Evolutionary conservation across 2,329 filamentous ascomycete species (phyloP).

Genomic region (Penicillium concentricum): DNA sequence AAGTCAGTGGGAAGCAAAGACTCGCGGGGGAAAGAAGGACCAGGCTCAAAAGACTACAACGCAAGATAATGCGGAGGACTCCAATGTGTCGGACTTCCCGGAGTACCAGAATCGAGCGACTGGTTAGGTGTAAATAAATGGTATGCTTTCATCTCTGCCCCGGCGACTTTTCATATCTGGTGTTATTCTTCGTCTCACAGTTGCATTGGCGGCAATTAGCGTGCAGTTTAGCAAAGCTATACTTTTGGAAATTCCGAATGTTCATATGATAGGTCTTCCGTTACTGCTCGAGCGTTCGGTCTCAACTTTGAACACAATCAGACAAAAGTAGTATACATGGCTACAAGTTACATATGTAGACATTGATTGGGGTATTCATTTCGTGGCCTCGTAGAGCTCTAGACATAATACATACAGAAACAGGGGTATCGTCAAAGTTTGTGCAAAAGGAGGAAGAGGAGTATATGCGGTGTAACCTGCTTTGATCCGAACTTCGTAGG

Average conservation of each 20-base stretch:
- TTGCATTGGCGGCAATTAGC: neutral
- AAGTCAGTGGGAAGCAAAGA: conserved; percentile 49
- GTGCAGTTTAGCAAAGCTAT: neutral
- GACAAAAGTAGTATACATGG: neutral
- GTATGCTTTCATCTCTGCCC: neutral
- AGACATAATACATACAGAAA: neutral
- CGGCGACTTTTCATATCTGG: neutral
- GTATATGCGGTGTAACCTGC: neutral
- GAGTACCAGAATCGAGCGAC: conserved; percentile 45
- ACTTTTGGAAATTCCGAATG: neutral
- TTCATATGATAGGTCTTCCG: too few species aligned
- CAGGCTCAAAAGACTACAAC: conserved; percentile 25
- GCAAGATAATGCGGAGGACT: conserved; percentile 10
- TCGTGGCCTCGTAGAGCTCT: neutral
- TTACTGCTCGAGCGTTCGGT: neutral
- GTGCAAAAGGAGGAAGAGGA: neutral
- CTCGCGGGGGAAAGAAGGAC: conserved; percentile 33
- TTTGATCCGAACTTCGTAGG: neutral
- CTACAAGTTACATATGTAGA: too few species aligned
- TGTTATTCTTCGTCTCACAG: neutral
- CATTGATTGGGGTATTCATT: neutral
- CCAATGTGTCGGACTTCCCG: conserved; percentile 39
- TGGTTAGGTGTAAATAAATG: conserved; percentile 15
- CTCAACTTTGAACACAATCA: neutral
- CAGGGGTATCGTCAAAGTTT: neutral